These are phyloP conservation scores for Ceratocystiopsis brevicomis DNA, from an alignment of 2,329 filamentous ascomycete genomes.

Conservation along the genomic window DNA sequence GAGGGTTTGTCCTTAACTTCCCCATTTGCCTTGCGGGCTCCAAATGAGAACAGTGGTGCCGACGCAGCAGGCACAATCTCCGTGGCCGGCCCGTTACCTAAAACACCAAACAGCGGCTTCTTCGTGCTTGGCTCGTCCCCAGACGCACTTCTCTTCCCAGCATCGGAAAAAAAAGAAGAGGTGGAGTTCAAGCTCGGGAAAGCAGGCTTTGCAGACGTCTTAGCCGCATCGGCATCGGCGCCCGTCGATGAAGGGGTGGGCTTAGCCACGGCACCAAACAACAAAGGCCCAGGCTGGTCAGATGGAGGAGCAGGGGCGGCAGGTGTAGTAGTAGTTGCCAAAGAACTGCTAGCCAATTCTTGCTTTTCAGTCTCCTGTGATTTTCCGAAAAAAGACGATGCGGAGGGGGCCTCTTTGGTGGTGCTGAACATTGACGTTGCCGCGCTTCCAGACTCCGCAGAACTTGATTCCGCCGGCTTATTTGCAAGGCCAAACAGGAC, in stretches of 20 bases:
- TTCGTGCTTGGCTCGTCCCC: constrained; percentile 8
- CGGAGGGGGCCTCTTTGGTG: background rate
- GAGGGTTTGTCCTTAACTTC: background rate
- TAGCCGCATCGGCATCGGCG: constrained; percentile 1
- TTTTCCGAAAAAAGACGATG: background rate
- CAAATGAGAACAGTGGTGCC: constrained; percentile 4
- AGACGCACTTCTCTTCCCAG: constrained; percentile 6
- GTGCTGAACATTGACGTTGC: constrained; percentile 6
- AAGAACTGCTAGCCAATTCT: background rate
- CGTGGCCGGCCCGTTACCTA: constrained; percentile 2
- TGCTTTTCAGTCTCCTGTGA: background rate
- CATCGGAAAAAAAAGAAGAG: constrained; percentile 3
- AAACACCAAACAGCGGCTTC: constrained; percentile 12
- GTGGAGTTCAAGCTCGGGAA: background rate
- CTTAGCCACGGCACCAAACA: constrained; percentile 22
- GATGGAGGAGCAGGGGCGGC: constrained; percentile 1
- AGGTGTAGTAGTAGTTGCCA: background rate
- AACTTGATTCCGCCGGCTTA: constrained; percentile 2
- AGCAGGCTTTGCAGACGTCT: background rate
- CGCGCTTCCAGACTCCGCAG: background rate
- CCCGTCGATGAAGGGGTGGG: background rate
- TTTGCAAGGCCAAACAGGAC: constrained; percentile 1
- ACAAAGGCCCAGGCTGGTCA: constrained; percentile 15
- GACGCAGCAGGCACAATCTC: constrained; percentile 1
- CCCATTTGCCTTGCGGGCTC: constrained; percentile 3